Evolutionary conservation across 2,329 filamentous ascomycete species (phyloP), one percentile per base, ranked within the genome.

Genomic region (Eutypella sp.): DNA sequence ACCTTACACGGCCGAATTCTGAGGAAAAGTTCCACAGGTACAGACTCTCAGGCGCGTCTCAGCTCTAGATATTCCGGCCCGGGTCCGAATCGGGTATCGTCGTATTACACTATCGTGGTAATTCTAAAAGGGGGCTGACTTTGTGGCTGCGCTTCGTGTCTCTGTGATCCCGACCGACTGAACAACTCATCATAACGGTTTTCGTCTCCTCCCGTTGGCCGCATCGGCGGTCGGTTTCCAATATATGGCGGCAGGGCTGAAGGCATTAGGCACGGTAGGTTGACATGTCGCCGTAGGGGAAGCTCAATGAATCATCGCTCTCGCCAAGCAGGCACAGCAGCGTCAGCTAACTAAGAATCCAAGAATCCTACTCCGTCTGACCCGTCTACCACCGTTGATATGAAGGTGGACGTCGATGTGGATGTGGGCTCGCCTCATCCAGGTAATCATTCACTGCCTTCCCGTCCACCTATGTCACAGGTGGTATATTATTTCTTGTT

Each of bases 71-170:
- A 39, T 23, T n/a, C 23, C 36, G 36, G 36, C 20, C 36, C 20
- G 20, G 36, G 5, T 39, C 36, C 36, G 19, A 39, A 15, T 24
- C 23, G 20, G 36, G 36, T 39, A 39, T 39, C 20, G n/a, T n/a
- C n/a, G n/a, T n/a, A n/a, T n/a, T n/a, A n/a, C n/a, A n/a, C n/a
- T n/a, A 39, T 16, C 4, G 15, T 10, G 10, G 15, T n/a, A 33
- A 9, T 39, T 39, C n/a, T n/a, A n/a, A n/a, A n/a, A n/a, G 36
- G 36, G 36, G 36, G 36, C 20, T 39, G 36, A n/a, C n/a, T 39
- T n/a, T 15, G 36, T 23, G 36, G 36, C 36, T 39, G 36, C 36
- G 23, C 15, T 16, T n/a, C 31, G 36, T 23, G 19, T 7, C 20
- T n/a, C n/a, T n/a, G n/a, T n/a, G n/a, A n/a, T n/a, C n/a, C n/a